Evolutionary conservation across 192 early-diverging fungal genomes (phyloP).

Genomic region (Coemansia sp.): DNA sequence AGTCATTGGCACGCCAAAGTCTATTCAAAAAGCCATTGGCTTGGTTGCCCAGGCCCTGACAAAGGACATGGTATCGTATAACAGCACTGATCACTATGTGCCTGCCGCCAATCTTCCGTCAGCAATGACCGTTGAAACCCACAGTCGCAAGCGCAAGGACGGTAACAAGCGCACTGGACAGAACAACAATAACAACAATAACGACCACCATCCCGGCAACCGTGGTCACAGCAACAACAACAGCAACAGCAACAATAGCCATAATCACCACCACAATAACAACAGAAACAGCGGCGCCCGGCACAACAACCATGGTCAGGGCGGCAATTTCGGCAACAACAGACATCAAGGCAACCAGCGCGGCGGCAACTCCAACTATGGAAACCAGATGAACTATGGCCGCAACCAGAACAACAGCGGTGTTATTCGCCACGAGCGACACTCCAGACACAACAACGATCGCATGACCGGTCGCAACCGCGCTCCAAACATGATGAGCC

Average conservation of each 20-base stretch:
- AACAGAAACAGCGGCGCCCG: too few species aligned
- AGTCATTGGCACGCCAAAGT: constrained; percentile 27
- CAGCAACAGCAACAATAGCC: background rate
- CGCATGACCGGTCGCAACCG: constrained; percentile 25
- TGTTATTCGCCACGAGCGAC: constrained; percentile 18
- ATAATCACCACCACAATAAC: background rate
- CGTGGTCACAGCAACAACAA: constrained; percentile 9
- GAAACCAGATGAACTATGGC: background rate
- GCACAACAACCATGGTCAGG: too few species aligned
- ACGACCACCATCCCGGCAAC: constrained; percentile 12
- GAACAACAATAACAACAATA: constrained; percentile 11
- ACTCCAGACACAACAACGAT: constrained; percentile 10
- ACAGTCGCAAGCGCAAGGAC: constrained; percentile 39
- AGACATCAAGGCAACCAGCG: too few species aligned
- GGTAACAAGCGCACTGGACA: constrained; percentile 14
- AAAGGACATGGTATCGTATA: constrained; percentile 36
- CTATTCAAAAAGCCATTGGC: constrained; percentile 34
- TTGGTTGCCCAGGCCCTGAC: constrained; percentile 36
- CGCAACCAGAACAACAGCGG: background rate
- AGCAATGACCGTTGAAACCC: constrained; percentile 47
- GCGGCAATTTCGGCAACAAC: too few species aligned
- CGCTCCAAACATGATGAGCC: constrained; percentile 12
- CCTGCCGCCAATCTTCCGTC: constrained; percentile 45
- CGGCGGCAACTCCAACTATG: background rate
- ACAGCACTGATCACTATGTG: constrained; percentile 34